These are phyloP conservation scores for Phytophthora meadii DNA, from an alignment of 352 stramenopile genomes.

Conservation along the genomic window DNA sequence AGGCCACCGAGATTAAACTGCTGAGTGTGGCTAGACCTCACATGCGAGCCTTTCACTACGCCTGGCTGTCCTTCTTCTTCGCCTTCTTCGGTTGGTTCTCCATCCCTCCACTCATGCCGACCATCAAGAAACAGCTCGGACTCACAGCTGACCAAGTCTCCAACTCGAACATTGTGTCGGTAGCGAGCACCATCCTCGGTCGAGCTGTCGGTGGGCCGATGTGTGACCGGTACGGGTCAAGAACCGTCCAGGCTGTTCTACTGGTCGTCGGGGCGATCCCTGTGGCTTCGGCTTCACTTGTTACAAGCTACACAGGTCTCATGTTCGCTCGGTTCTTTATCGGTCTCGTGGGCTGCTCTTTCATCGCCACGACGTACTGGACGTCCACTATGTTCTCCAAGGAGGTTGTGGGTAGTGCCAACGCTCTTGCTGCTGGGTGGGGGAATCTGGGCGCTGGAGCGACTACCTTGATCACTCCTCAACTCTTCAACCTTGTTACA, in stretches of 20 bases:
- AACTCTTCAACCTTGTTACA: slow-evolving; percentile 91
- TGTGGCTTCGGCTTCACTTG: slow-evolving; percentile 85
- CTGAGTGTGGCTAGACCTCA: slow-evolving; percentile 66
- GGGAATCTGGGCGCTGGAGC: slow-evolving; percentile 93
- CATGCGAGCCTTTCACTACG: slow-evolving; percentile 94
- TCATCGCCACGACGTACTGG: slow-evolving; percentile 95
- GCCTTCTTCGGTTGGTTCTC: slow-evolving; percentile 96
- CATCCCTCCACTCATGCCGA: slow-evolving; percentile 93
- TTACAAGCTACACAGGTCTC: slow-evolving; percentile 78
- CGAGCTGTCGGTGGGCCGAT: slow-evolving; percentile 91
- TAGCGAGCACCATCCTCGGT: slow-evolving; percentile 90
- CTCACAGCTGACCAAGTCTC: slow-evolving; percentile 88
- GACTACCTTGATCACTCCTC: slow-evolving; percentile 87
- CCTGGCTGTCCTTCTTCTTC: slow-evolving; percentile 94
- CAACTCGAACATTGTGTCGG: slow-evolving; percentile 92
- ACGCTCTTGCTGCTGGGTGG: slow-evolving; percentile 94
- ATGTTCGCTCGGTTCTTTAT: slow-evolving; percentile 93
- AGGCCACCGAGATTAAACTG: slow-evolving; percentile 42
- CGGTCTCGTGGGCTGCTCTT: slow-evolving; percentile 92
- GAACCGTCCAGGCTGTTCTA: slow-evolving; percentile 79
- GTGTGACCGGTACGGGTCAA: slow-evolving; percentile 92
- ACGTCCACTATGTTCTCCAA: slow-evolving; percentile 94
- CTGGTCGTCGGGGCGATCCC: slow-evolving; percentile 85
- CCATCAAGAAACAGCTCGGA: slow-evolving; percentile 88
- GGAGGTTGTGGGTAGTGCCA: slow-evolving; percentile 93